phyloP scores from a whole-genome alignment of 305 asterid genomes.

The Striga hermonthica region DNA sequence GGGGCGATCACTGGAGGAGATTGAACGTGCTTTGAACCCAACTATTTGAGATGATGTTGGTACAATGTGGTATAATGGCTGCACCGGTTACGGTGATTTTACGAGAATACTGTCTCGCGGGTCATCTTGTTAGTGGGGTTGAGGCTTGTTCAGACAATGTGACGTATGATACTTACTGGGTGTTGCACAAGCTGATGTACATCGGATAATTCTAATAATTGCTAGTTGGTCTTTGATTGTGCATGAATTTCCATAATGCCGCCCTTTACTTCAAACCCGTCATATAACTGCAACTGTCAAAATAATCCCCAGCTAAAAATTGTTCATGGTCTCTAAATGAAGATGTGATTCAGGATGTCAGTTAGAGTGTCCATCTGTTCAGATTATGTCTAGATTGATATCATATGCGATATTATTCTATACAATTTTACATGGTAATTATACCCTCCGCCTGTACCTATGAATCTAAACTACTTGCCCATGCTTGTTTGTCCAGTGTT shows the following conservation, averaged over 20 bases:
- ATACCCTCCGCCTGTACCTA: too few species aligned
- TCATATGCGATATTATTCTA: too few species aligned
- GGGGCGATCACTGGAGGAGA: slow-evolving; percentile 90
- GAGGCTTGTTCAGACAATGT: not conserved
- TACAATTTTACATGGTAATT: too few species aligned
- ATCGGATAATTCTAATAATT: slow-evolving; percentile 20
- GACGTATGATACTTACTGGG: slow-evolving; percentile 9
- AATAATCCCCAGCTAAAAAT: too few species aligned
- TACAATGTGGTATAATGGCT: not conserved
- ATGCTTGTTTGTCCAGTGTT: too few species aligned
- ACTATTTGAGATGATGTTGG: slow-evolving; percentile 42
- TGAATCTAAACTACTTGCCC: too few species aligned
- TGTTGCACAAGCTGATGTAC: slow-evolving; percentile 27
- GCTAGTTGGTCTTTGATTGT: slow-evolving; percentile 5
- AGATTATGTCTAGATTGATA: too few species aligned
- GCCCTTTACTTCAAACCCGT: too few species aligned
- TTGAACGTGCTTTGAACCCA: slow-evolving; percentile 69
- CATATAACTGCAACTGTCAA: too few species aligned
- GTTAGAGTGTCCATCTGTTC: too few species aligned
- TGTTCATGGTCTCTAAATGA: too few species aligned
- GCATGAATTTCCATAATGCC: not conserved
- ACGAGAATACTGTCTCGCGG: slow-evolving; percentile 14
- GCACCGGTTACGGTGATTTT: not conserved
- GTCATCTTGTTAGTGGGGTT: not conserved
- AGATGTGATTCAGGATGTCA: too few species aligned